phyloP scores from a whole-genome alignment of 73 alveolate genomes.

The Breviolum minutum region DNA sequence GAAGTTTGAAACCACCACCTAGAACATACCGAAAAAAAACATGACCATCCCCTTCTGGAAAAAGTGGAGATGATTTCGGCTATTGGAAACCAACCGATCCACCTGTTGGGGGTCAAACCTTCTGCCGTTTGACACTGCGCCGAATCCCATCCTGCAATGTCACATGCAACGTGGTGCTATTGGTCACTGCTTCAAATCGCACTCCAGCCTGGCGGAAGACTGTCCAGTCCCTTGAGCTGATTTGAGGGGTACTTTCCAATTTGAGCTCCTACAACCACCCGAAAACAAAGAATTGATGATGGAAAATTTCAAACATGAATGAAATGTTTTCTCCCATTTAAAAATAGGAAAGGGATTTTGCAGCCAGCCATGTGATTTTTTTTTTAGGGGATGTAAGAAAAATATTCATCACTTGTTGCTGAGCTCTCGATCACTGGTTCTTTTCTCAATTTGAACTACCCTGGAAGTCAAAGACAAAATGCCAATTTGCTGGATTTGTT shows the following conservation, averaged over 20 bases:
- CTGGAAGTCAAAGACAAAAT: too few relatives aligned
- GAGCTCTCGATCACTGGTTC: too few relatives aligned
- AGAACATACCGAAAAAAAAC: background rate
- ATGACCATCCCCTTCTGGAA: too few relatives aligned
- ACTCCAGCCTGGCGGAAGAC: background rate
- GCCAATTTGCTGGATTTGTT: too few relatives aligned
- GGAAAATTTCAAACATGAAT: background rate
- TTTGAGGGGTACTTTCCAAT: background rate
- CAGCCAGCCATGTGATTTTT: background rate
- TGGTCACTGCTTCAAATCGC: background rate
- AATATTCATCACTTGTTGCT: too few relatives aligned
- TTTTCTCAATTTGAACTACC: too few relatives aligned
- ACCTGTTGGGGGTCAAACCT: too few relatives aligned
- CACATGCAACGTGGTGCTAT: background rate
- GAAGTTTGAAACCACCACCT: background rate
- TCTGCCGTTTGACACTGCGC: background rate
- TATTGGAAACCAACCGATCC: too few relatives aligned
- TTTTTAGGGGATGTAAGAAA: too few relatives aligned
- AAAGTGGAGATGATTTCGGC: too few relatives aligned
- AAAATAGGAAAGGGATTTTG: too few relatives aligned
- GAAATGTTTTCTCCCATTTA: too few relatives aligned
- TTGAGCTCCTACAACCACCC: background rate
- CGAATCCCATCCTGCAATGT: background rate
- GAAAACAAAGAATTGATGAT: background rate
- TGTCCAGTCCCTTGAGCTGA: background rate